These are phyloP conservation scores for Colletotrichum tofieldiae DNA, from an alignment of 2,329 filamentous ascomycete genomes.

Conservation along the genomic window DNA sequence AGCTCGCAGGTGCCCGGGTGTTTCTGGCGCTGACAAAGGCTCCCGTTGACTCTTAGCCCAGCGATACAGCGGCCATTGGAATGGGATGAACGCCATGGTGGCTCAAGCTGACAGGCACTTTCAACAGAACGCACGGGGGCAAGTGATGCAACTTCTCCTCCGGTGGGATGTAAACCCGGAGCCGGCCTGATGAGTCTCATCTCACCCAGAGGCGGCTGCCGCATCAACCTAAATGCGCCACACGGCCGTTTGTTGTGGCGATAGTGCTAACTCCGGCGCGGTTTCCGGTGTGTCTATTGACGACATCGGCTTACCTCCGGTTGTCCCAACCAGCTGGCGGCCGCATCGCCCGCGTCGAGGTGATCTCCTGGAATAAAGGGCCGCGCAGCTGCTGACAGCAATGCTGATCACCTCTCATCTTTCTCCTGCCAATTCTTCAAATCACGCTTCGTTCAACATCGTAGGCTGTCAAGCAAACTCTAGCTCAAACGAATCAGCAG, in stretches of 20 bases:
- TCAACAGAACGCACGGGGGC: rapidly evolving
- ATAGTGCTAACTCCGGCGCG: conserved; percentile 35
- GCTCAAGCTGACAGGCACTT: background rate
- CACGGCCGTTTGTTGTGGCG: conserved; percentile 3
- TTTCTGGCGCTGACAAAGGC: background rate
- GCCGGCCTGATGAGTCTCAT: background rate
- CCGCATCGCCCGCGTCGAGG: background rate
- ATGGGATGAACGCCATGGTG: background rate
- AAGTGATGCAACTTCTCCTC: background rate
- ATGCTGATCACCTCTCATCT: background rate
- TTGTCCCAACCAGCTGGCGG: background rate
- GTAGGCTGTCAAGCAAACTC: background rate
- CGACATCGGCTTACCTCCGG: background rate
- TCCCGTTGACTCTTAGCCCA: background rate
- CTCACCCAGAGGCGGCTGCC: too few species aligned
- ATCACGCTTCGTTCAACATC: background rate
- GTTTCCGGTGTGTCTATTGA: background rate
- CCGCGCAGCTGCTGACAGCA: background rate
- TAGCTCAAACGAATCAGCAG: background rate
- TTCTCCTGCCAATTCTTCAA: background rate
- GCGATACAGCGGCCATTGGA: background rate
- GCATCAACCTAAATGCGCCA: background rate
- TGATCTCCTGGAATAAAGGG: conserved; percentile 2
- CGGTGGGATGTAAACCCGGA: background rate
- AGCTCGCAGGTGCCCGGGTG: background rate